Percentiles rank a stretch among this genome's conserved stretches.
These are phyloP conservation scores for Trichosporon ovoides DNA, from an alignment of 1,284 basidiomycete species.

Conservation along the genomic window DNA sequence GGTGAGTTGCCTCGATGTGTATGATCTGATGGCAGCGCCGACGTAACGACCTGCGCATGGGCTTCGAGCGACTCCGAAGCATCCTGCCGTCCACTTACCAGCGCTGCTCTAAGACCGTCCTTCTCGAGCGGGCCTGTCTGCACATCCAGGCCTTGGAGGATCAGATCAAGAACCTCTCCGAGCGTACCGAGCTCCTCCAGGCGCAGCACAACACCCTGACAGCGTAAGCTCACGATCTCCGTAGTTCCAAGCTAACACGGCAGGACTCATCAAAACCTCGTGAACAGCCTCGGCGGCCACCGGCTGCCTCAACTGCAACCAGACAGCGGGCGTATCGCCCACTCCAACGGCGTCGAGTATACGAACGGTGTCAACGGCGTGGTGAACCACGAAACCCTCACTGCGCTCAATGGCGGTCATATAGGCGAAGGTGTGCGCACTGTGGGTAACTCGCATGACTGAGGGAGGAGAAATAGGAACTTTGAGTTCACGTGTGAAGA, in stretches of 20 bases:
- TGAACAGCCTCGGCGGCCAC: not conserved
- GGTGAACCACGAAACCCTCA: not conserved
- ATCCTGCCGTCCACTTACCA: slow-evolving; percentile 76
- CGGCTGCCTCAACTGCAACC: not conserved
- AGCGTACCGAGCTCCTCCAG: not conserved
- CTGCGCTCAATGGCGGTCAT: not conserved
- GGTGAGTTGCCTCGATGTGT: slow-evolving; percentile 50
- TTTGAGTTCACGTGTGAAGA: not conserved
- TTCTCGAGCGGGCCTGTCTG: slow-evolving; percentile 71
- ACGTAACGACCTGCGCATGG: slow-evolving; percentile 77
- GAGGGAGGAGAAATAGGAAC: too few relatives aligned
- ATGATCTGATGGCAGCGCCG: slow-evolving; percentile 80
- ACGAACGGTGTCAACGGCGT: not conserved
- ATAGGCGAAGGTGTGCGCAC: not conserved
- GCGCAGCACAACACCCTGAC: not conserved
- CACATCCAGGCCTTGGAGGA: not conserved
- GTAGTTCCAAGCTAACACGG: not conserved
- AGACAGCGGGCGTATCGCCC: not conserved
- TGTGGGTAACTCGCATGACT: too few relatives aligned
- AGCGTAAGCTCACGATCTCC: not conserved
- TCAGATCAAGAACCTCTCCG: slow-evolving; percentile 16
- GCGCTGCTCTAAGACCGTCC: slow-evolving; percentile 78
- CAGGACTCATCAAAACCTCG: not conserved
- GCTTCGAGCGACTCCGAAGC: slow-evolving; percentile 77
- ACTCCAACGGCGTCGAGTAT: not conserved